Percentiles rank a stretch among this genome's conserved stretches.
These are phyloP conservation scores for Lophiotrema nucula DNA, from an alignment of 495 filamentous ascomycete genomes.

Conservation along the genomic window DNA sequence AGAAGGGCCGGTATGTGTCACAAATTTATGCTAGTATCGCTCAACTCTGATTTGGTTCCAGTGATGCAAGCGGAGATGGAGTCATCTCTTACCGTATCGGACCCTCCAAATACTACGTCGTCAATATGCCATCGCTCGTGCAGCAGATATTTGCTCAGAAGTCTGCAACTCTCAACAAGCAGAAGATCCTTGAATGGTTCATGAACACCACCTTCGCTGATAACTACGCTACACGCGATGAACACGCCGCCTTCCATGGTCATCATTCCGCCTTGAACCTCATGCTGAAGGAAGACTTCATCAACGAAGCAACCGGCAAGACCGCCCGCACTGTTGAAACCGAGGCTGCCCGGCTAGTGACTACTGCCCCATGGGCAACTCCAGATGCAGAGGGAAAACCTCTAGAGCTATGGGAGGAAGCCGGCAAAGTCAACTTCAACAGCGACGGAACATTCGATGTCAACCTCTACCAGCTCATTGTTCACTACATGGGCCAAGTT, in stretches of 20 bases:
- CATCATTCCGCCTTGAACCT: slow-evolving; percentile 11
- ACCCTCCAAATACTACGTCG: slow-evolving; percentile 13
- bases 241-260: slow-evolving; percentile 14
- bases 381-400: neutral
- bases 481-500: slow-evolving; percentile 17
- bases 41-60: neutral
- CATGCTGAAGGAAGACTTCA: slow-evolving; percentile 26
- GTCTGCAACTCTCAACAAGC: slow-evolving; percentile 3
- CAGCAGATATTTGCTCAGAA: slow-evolving; percentile 21
- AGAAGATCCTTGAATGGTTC: slow-evolving; percentile 23
- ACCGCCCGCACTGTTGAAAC: slow-evolving; percentile 1
- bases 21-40: neutral
- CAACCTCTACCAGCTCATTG: slow-evolving; percentile 12
- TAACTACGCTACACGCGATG: slow-evolving; percentile 4
- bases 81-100: slow-evolving; percentile 23
- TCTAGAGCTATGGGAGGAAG: slow-evolving; percentile 12
- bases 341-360: slow-evolving; percentile 10
- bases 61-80: slow-evolving; percentile 14
- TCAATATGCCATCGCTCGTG: slow-evolving; percentile 22
- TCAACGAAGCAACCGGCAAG: slow-evolving; percentile 9
- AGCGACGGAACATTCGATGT: slow-evolving; percentile 8
- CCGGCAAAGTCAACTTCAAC: slow-evolving; percentile 11
- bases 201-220: slow-evolving; percentile 11
- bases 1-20: slow-evolving; percentile 8
- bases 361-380: slow-evolving; percentile 3